phyloP scores from a whole-genome alignment of 177 flowering plant species.

The Vitis hybrid region DNA sequence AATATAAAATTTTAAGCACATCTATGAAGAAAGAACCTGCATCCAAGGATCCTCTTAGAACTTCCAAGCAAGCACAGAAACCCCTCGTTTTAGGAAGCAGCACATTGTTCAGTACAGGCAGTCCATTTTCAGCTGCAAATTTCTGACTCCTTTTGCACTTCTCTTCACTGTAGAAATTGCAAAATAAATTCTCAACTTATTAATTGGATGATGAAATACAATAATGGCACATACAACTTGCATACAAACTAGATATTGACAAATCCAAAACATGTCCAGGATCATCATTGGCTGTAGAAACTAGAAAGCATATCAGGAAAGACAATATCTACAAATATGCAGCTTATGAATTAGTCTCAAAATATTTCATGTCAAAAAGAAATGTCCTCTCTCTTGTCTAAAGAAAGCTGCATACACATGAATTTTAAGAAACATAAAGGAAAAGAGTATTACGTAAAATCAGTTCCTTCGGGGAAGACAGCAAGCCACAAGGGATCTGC shows the following conservation, averaged over 20 bases:
- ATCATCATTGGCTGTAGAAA: too few relatives aligned
- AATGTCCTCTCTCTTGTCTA: background rate
- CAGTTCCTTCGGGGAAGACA: slow-evolving; percentile 97
- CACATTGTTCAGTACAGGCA: slow-evolving; percentile 68
- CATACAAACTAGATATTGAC: too few relatives aligned
- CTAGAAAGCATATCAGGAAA: too few relatives aligned
- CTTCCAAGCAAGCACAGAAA: slow-evolving; percentile 65
- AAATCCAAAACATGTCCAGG: too few relatives aligned
- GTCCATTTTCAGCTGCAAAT: slow-evolving; percentile 66
- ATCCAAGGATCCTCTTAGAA: slow-evolving; percentile 60
- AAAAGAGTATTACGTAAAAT: slow-evolving; percentile 61
- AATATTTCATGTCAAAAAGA: too few relatives aligned
- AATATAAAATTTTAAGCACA: too few relatives aligned
- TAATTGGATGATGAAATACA: background rate
- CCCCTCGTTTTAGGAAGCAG: slow-evolving; percentile 86
- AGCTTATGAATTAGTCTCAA: too few relatives aligned
- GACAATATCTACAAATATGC: too few relatives aligned
- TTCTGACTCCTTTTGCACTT: slow-evolving; percentile 63
- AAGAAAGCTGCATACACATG: slow-evolving; percentile 2
- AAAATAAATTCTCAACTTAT: background rate
- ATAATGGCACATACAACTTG: background rate
- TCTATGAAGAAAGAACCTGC: slow-evolving; percentile 53
- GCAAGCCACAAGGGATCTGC: slow-evolving; percentile 87
- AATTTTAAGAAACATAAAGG: background rate
- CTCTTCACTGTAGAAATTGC: slow-evolving; percentile 48